phyloP scores from a whole-genome alignment of 768 basidiomycete species.

The Pulveroboletus sp. region DNA sequence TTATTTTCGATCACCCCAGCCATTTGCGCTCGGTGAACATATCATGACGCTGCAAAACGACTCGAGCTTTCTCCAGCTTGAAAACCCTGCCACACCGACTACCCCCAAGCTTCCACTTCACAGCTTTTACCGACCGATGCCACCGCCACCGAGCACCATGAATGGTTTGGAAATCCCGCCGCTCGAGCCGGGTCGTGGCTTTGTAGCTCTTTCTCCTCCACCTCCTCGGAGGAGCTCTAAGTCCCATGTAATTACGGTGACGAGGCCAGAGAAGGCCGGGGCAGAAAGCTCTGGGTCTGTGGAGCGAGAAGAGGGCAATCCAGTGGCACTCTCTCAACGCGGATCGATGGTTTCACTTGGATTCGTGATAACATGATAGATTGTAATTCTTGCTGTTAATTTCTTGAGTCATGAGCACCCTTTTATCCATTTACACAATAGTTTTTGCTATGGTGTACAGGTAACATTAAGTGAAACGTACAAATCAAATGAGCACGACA shows the following conservation, averaged over 20 bases:
- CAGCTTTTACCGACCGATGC: constrained; percentile 23
- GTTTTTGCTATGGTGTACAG: background rate
- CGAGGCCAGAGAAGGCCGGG: constrained; percentile 10
- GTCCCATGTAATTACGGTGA: constrained; percentile 32
- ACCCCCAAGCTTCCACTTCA: constrained; percentile 16
- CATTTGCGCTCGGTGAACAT: constrained; percentile 49
- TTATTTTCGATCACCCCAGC: constrained; percentile 8
- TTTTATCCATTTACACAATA: background rate
- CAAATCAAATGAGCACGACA: constrained; percentile 10
- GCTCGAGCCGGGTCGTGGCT: constrained; percentile 31
- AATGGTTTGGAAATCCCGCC: constrained; percentile 11
- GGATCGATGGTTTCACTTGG: constrained; percentile 53
- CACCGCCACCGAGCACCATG: constrained; percentile 10
- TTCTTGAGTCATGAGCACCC: constrained; percentile 4
- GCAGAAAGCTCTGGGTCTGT: constrained; percentile 7
- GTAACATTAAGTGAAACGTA: constrained; percentile 2
- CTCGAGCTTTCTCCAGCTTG: constrained; percentile 56
- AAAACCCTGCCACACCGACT: constrained; percentile 40
- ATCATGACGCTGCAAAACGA: constrained; percentile 51
- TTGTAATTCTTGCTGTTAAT: constrained; percentile 8
- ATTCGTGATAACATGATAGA: constrained; percentile 40
- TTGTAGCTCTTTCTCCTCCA: constrained; percentile 58
- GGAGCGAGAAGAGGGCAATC: constrained; percentile 8
- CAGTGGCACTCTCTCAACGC: constrained; percentile 41
- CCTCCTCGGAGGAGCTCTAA: constrained; percentile 60